Conservation (phyloP, 768 basidiomycete genomes). For the Scleroderma citrinum region DNA sequence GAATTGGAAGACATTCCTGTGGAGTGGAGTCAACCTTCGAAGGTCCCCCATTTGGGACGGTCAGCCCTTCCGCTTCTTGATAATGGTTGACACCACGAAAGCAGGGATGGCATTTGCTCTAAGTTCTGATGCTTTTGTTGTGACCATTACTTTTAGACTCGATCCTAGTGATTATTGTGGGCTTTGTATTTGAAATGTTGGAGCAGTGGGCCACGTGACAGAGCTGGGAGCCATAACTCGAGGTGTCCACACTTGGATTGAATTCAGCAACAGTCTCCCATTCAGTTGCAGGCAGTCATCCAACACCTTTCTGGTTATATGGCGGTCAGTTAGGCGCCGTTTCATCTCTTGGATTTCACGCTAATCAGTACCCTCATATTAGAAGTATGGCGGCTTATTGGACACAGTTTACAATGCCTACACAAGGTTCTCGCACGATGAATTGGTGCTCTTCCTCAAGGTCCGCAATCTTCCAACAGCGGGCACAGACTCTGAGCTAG, state of each 20-base stretch:
- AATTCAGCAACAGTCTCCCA: neutral
- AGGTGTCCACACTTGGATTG: neutral
- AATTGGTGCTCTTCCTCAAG: conserved; percentile 71
- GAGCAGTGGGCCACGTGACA: too few species aligned
- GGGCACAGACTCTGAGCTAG: conserved; percentile 60
- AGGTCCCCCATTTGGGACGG: too few species aligned
- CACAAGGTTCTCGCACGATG: conserved; percentile 55
- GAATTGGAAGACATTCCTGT: too few species aligned
- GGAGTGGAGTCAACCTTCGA: too few species aligned
- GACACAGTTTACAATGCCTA: conserved; percentile 63
- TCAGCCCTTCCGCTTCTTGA: neutral
- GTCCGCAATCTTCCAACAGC: conserved; percentile 62
- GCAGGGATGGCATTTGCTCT: too few species aligned
- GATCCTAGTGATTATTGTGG: neutral
- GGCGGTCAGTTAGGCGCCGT: conserved; percentile 32
- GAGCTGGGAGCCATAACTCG: too few species aligned
- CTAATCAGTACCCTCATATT: conserved; percentile 20
- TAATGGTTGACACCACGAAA: neutral
- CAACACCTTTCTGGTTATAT: conserved; percentile 17
- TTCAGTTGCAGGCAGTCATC: too few species aligned
- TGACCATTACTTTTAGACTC: neutral
- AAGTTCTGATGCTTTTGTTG: neutral
- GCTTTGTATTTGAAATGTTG: too few species aligned
- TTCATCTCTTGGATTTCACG: conserved; percentile 10
- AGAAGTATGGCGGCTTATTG: conserved; percentile 24